Evolutionary conservation across 2,329 filamentous ascomycete species (phyloP).

Genomic region (Amesomyces nigricolor): DNA sequence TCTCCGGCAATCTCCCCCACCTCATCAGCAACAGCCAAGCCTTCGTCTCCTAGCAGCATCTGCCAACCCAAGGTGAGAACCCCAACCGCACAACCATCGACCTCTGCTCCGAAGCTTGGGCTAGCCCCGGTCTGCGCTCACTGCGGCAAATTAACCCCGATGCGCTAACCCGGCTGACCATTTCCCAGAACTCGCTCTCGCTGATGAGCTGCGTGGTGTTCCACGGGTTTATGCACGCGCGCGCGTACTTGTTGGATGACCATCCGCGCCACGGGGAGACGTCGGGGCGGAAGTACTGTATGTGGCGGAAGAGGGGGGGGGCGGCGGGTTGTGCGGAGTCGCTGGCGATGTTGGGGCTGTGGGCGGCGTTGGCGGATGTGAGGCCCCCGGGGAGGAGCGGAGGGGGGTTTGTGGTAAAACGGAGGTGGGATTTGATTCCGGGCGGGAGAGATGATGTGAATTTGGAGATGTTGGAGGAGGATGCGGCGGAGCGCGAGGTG

Average conservation of each 20-base stretch:
- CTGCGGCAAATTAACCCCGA: background rate
- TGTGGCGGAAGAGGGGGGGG: background rate
- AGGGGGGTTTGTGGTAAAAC: background rate
- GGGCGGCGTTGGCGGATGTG: constrained; percentile 7
- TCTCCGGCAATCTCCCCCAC: background rate
- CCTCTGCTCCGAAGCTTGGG: background rate
- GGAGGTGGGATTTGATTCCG: background rate
- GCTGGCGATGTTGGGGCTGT: constrained; percentile 3
- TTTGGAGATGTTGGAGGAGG: background rate
- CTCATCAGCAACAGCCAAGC: background rate
- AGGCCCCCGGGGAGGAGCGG: background rate
- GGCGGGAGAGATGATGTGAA: background rate
- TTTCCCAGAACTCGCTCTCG: background rate
- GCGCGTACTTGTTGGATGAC: constrained; percentile 4
- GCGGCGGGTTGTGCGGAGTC: constrained; percentile 7
- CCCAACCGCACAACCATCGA: constrained; percentile 3
- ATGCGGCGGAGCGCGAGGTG: background rate
- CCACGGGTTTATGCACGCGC: constrained; percentile 13
- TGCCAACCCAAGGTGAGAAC: background rate
- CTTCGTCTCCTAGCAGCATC: background rate
- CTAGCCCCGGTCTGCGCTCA: background rate
- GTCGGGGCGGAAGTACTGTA: constrained; percentile 6
- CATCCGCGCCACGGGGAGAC: background rate
- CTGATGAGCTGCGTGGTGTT: constrained; percentile 1
- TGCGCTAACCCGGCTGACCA: background rate